Base-by-base conservation (phyloP, 2,329 filamentous ascomycete genomes). In the Lecanicillium sp. region DNA sequence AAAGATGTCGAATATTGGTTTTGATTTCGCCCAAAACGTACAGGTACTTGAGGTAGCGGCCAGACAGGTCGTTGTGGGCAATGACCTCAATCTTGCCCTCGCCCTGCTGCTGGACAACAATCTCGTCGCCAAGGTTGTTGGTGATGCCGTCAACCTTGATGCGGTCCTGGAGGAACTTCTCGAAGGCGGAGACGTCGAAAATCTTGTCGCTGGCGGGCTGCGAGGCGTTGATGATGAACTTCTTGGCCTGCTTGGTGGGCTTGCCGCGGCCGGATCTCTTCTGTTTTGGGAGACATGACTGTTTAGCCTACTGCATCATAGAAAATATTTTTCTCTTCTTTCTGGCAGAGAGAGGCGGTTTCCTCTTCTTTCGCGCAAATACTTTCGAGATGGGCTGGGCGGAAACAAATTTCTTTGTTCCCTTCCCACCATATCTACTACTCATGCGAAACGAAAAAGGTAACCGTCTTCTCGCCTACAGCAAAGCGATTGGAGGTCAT, bases 161-260 rank as follows among this genome's bases (percentile, higher is more conserved):
- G 74, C 85, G 88, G 73, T 96, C 92, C 80, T 95, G 89, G 50
- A 98, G 85, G 85, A 98, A 98, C 82, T 96, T 96, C 76, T 95
- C 89, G 69, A 98, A 98, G 56, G 89, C 89, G 59, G 85, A 81
- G 67, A 95, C 82, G 70, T 98, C 92, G 81, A 98, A 96, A 80
- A 98, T 98, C 83, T 96, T 96, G 80, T 98, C 92, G 75, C 80
- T 85, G 57, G 89, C 89, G 60, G 92, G 92, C 75, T 96, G 90
- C 61, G 86, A 89, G 69, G 89, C 90, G 77, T 98, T 94, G 85
- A 98, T 96, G 77, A 94, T 83, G 83, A 87, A 98, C 90, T 89
- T 90, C 78, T 89, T 88, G 63, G 84, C 88, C 61, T 81, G 69
- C 80, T 89, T 89, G 75, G 82, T 80, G 65, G 68, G 71, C 67